Conservation (phyloP, 306 rosid species). For the Arachis hypogaea region DNA sequence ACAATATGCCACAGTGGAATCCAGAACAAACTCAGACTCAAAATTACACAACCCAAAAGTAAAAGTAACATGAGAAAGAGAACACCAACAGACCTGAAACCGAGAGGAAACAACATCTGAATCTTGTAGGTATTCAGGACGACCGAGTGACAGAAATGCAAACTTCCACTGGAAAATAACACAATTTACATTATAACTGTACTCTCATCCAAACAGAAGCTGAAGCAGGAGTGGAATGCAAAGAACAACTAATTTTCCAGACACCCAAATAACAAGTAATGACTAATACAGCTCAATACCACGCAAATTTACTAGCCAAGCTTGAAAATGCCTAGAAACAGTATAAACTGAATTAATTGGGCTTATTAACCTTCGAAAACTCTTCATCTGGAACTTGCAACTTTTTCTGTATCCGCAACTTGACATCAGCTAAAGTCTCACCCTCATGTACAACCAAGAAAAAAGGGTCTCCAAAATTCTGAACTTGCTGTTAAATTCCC, state of each 20-base stretch:
- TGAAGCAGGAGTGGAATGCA: background rate
- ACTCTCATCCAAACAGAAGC: background rate
- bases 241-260: background rate
- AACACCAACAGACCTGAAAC: constrained; percentile 69
- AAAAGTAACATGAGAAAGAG: background rate
- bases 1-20: background rate
- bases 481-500: constrained; percentile 66
- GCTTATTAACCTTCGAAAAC: constrained; percentile 65
- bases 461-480: constrained; percentile 95
- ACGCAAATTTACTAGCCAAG: constrained; percentile 6
- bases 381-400: constrained; percentile 88
- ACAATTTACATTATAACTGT: constrained; percentile 13
- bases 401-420: constrained; percentile 80
- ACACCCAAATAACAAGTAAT: background rate
- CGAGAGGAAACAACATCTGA: constrained; percentile 71
- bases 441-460: constrained; percentile 82
- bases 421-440: constrained; percentile 84
- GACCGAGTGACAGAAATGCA: constrained; percentile 86
- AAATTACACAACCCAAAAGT: constrained; percentile 13
- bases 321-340: constrained; percentile 20
- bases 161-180: constrained; percentile 76
- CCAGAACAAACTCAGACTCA: background rate
- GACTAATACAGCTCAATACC: constrained; percentile 10
- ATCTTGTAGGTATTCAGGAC: constrained; percentile 93
- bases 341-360: constrained; percentile 5